A percentile compares a stretch with the other conserved stretches of the same genome.
Conservation (phyloP, 164 flowering plant species). For the Stephania japonica region DNA sequence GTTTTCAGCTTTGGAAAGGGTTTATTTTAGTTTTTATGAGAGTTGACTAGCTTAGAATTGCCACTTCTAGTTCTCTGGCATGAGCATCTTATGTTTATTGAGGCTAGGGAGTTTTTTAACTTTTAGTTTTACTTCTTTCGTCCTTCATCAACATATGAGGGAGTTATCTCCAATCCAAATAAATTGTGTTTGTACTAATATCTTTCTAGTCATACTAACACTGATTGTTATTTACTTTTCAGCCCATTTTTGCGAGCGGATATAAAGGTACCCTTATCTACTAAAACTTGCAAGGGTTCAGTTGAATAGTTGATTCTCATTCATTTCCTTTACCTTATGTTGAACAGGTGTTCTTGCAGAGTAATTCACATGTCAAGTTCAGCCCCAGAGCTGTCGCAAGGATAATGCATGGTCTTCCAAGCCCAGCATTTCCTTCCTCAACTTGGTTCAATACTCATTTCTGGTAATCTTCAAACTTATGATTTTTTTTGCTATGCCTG, state of each 20-base stretch:
- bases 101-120: not conserved
- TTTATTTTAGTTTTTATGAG: not conserved
- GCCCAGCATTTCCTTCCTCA: constrained; percentile 86
- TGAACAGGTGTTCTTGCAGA: constrained; percentile 74
- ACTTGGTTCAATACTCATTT: constrained; percentile 90
- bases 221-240: constrained; percentile 25
- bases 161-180: no score
- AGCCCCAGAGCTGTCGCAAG: constrained; percentile 95
- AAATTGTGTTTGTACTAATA: not conserved
- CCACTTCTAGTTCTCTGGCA: not conserved
- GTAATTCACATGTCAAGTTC: constrained; percentile 75
- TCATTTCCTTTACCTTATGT: constrained; percentile 10
- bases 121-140: not conserved
- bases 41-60: not conserved
- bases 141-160: no score
- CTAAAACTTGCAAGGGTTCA: not conserved
- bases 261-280: constrained; percentile 58
- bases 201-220: constrained; percentile 18
- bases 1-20: no score
- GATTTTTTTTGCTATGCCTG: not conserved
- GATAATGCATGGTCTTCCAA: constrained; percentile 88
- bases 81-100: not conserved
- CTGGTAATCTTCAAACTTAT: constrained; percentile 49
- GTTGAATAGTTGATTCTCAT: not conserved
- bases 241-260: constrained; percentile 88